These are phyloP conservation scores for Calocybe gambosa DNA, from an alignment of 1,284 basidiomycete species.

Conservation along the genomic window DNA sequence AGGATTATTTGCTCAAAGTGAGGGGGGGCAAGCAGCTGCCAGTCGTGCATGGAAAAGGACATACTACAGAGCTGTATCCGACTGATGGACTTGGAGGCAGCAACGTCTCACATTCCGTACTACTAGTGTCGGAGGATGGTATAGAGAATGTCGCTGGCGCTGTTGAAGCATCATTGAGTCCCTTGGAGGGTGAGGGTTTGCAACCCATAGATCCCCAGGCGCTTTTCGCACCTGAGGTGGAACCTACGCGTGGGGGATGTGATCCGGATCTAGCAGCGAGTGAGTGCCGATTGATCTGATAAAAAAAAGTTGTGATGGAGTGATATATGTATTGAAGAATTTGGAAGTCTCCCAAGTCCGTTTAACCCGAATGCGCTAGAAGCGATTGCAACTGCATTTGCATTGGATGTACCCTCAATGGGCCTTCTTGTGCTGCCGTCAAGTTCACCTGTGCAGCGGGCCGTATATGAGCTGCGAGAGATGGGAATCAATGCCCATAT, in stretches of 20 bases:
- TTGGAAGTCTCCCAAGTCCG: constrained; percentile 39
- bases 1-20: constrained; percentile 41
- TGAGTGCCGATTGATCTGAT: constrained; percentile 16
- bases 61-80: constrained; percentile 2
- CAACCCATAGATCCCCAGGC: constrained; percentile 15
- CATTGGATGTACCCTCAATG: constrained; percentile 61
- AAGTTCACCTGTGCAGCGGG: constrained; percentile 49
- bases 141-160: constrained; percentile 47
- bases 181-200: constrained; percentile 9
- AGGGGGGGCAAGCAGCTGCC: constrained; percentile 19
- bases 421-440: constrained; percentile 65
- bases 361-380: constrained; percentile 54
- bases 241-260: constrained; percentile 13
- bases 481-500: constrained; percentile 64
- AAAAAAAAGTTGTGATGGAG: constrained; percentile 5
- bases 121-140: constrained; percentile 52
- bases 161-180: constrained; percentile 13
- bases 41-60: background rate
- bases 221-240: constrained; percentile 14
- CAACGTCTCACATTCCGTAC: constrained; percentile 49
- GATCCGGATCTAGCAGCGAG: constrained; percentile 21
- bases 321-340: constrained; percentile 30
- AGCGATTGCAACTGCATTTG: constrained; percentile 63
- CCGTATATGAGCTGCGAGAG: constrained; percentile 55
- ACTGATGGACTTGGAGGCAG: constrained; percentile 24